A percentile compares a stretch with the other conserved stretches of the same genome.
Conservation (phyloP, 1,284 basidiomycete genomes). For the Cutaneotrichosporon daszewskae region DNA sequence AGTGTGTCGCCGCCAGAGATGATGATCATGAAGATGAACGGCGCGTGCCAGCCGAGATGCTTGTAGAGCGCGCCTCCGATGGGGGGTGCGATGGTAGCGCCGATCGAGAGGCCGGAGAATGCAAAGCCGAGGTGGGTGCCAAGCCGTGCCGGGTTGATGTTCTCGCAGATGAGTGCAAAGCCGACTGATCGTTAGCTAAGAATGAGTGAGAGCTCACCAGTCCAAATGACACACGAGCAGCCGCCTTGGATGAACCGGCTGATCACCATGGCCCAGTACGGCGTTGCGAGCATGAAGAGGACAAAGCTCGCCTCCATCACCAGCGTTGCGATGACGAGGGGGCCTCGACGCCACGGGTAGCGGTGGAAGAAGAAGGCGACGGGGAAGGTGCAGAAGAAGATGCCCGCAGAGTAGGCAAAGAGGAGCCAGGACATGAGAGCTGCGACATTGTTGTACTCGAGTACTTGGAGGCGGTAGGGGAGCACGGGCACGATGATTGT, state of each 20-base stretch:
- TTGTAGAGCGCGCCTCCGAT: slow-evolving; percentile 63
- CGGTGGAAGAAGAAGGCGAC: slow-evolving; percentile 64
- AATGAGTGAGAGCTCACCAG: slow-evolving; percentile 55
- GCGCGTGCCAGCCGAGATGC: slow-evolving; percentile 64
- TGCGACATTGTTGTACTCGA: slow-evolving; percentile 34
- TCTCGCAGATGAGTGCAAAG: slow-evolving; percentile 54
- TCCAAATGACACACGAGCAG: slow-evolving; percentile 68
- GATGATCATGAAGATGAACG: slow-evolving; percentile 65
- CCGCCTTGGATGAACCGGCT: slow-evolving; percentile 67
- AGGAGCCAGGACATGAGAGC: slow-evolving; percentile 36
- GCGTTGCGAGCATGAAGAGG: slow-evolving; percentile 69
- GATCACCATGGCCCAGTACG: slow-evolving; percentile 64
- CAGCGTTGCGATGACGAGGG: slow-evolving; percentile 54
- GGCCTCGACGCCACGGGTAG: slow-evolving; percentile 52
- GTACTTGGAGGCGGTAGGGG: slow-evolving; percentile 53
- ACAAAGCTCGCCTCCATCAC: slow-evolving; percentile 51
- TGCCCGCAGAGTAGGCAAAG: slow-evolving; percentile 36
- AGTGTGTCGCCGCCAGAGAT: slow-evolving; percentile 59
- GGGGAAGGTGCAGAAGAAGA: slow-evolving; percentile 57
- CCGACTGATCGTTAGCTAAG: slow-evolving; percentile 4
- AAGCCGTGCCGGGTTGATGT: slow-evolving; percentile 55
- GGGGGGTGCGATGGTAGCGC: slow-evolving; percentile 53
- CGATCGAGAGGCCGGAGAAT: slow-evolving; percentile 63
- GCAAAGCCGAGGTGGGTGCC: slow-evolving; percentile 68
- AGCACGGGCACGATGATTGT: slow-evolving; percentile 56